Percentiles rank a stretch among this genome's conserved stretches.
phyloP scores from a whole-genome alignment of 2,329 filamentous ascomycete species.

The Dichotomopilus funicola region DNA sequence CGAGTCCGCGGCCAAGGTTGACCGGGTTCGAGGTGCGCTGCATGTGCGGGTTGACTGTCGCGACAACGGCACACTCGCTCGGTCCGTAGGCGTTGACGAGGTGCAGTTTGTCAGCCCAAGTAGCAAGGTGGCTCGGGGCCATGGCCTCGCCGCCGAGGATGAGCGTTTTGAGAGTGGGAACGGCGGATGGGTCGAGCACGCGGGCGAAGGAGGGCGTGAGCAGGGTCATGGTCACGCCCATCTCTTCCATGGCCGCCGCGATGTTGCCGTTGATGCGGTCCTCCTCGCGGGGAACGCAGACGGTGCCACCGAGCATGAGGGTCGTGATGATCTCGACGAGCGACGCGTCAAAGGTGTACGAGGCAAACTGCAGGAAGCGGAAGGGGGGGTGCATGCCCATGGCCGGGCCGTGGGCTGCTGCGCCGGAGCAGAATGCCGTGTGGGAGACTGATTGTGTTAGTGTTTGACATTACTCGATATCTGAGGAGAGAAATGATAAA shows the following conservation, averaged over 20 bases:
- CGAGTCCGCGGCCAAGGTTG: constrained; percentile 33
- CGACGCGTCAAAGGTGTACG: constrained; percentile 37
- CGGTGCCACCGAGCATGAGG: constrained; percentile 33
- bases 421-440: constrained; percentile 23
- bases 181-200: constrained; percentile 21
- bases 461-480: background rate
- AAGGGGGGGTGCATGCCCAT: constrained; percentile 16
- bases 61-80: constrained; percentile 38
- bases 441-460: constrained; percentile 10
- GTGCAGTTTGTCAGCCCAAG: constrained; percentile 41
- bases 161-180: constrained; percentile 36
- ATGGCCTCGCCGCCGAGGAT: constrained; percentile 43
- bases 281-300: constrained; percentile 36
- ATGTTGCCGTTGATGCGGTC: constrained; percentile 32
- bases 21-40: constrained; percentile 11
- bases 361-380: constrained; percentile 27
- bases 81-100: constrained; percentile 24
- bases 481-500: background rate
- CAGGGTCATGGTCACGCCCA: constrained; percentile 23
- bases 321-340: constrained; percentile 35
- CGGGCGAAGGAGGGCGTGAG: constrained; percentile 27
- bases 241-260: constrained; percentile 24
- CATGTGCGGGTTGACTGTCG: constrained; percentile 14
- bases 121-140: constrained; percentile 17
- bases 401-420: constrained; percentile 16